Evolutionary conservation across 148 eudicot genomes (phyloP), one percentile per base, ranked within the genome.

Genomic region (Euryodendron excelsum): DNA sequence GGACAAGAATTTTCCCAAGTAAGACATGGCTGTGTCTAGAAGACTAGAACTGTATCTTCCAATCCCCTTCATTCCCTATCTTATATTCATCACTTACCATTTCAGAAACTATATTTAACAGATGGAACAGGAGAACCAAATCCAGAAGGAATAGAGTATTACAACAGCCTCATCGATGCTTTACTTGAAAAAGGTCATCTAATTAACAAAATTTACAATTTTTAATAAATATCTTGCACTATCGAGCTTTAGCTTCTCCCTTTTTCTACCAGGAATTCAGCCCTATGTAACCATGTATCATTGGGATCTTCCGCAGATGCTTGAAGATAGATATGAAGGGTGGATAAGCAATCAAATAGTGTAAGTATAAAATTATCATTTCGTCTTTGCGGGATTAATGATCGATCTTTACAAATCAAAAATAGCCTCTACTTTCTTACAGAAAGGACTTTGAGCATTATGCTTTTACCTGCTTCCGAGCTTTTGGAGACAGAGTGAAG

Each of bases 221-320:
- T 48, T 17, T 14, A 12, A 7, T 28, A 27, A 6, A 0, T 55
- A 36, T 63, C 25, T 72, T 20, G 8, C 5, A 18, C 2, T 61
- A 9, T 66, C 71, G 55, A 60, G 45, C 53, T 63, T 50, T 7
- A 41, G 56, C 56, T 53, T 52, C 48, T 76, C 76, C 44, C 36
- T 23, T 50, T 48, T 77, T 79, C 41, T 70, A 82, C 55, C 89
- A 96, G 99, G 99, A 84, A 93, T 93, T 78, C 82, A 90, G 89
- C 98, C 99, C 4, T 91, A 88, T 83, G 97, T 79, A 79, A 96
- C 99, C 61, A 78, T 96, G 34, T 96, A 88, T 77, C 99, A 96
- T 80, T 96, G 99, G 99, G 99, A 96, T 89, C 99, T 96, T 79
- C 99, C 99, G 69, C 99, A 96, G 82, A 78, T 80, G 72, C 92